A percentile compares a stretch with the other conserved stretches of the same genome.
Evolutionary conservation across 371 early-diverging fungal species (phyloP).

Genomic region (Mucor mucedo): DNA sequence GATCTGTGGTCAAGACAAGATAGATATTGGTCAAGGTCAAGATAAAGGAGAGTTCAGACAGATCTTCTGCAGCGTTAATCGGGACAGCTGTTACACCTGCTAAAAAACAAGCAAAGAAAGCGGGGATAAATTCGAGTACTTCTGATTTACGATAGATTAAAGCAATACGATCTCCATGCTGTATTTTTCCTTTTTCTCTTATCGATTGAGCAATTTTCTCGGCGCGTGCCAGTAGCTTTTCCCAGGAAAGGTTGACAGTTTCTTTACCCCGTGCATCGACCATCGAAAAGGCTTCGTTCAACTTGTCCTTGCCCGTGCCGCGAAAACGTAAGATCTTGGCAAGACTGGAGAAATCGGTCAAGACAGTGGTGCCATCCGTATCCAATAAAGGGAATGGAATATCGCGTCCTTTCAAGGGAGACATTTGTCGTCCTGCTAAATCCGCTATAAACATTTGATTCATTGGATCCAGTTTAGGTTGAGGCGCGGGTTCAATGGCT

Average conservation of each 20-base stretch:
- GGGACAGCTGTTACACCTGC: constrained; percentile 88
- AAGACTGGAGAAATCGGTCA: constrained; percentile 58
- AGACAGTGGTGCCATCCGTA: constrained; percentile 29
- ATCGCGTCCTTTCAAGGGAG: constrained; percentile 24
- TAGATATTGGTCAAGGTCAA: constrained; percentile 67
- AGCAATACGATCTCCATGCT: constrained; percentile 73
- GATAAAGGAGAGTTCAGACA: constrained; percentile 78
- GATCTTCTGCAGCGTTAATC: constrained; percentile 77
- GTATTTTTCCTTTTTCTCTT: constrained; percentile 58
- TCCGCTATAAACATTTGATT: constrained; percentile 41
- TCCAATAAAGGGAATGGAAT: constrained; percentile 26
- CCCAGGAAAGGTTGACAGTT: constrained; percentile 68
- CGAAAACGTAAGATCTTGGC: constrained; percentile 65
- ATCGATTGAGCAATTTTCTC: constrained; percentile 72
- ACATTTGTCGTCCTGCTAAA: constrained; percentile 50
- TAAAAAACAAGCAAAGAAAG: constrained; percentile 79
- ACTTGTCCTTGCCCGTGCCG: constrained; percentile 57
- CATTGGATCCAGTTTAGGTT: constrained; percentile 34
- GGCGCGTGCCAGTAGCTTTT: constrained; percentile 71
- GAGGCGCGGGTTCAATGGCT: constrained; percentile 51
- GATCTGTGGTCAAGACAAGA: constrained; percentile 82
- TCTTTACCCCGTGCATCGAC: constrained; percentile 82
- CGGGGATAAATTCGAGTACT: constrained; percentile 77
- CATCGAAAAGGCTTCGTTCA: constrained; percentile 65
- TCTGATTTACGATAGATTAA: constrained; percentile 84